Percentiles rank a stretch among this genome's conserved stretches.
These are phyloP conservation scores for Xylariaceae sp. DNA, from an alignment of 2,329 filamentous ascomycete species.

Conservation along the genomic window DNA sequence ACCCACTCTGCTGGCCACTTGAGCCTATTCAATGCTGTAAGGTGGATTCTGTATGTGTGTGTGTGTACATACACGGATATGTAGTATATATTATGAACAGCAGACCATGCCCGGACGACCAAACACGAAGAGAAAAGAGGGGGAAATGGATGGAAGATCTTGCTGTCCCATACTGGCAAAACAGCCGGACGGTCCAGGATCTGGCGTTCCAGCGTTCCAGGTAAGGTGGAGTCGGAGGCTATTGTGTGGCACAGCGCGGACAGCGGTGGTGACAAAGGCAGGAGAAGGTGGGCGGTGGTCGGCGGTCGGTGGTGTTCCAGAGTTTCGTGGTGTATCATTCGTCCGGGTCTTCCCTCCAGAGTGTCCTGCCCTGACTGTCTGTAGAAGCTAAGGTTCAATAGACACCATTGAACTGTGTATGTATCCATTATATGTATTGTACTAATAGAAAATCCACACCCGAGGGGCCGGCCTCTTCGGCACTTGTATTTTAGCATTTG, in stretches of 20 bases:
- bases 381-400: too few species aligned
- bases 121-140: slow-evolving; percentile 8
- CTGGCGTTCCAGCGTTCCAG: slow-evolving; percentile 26
- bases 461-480: not conserved
- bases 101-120: slow-evolving; percentile 17
- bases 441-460: slow-evolving; percentile 6
- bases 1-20: slow-evolving; percentile 13
- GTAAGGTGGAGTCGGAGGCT: slow-evolving; percentile 21
- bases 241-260: too few species aligned
- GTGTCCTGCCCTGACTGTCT: not conserved
- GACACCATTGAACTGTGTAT: too few species aligned
- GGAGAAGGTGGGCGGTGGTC: too few species aligned
- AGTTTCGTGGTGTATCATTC: slow-evolving; percentile 7
- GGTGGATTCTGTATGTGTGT: too few species aligned
- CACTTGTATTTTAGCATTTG: not conserved
- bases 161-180: slow-evolving; percentile 25
- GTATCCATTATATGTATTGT: too few species aligned
- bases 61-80: too few species aligned
- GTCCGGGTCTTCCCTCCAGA: slow-evolving; percentile 12
- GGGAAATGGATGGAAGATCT: slow-evolving; percentile 23
- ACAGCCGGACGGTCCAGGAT: slow-evolving; percentile 24
- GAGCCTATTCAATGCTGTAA: slow-evolving; percentile 25
- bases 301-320: not conserved
- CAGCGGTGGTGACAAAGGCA: too few species aligned
- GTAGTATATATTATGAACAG: slow-evolving; percentile 2